Percentiles rank a stretch among this genome's conserved stretches.
Evolutionary conservation across 208 protist species (phyloP).

Genomic region (Wallacemonas sp.): DNA sequence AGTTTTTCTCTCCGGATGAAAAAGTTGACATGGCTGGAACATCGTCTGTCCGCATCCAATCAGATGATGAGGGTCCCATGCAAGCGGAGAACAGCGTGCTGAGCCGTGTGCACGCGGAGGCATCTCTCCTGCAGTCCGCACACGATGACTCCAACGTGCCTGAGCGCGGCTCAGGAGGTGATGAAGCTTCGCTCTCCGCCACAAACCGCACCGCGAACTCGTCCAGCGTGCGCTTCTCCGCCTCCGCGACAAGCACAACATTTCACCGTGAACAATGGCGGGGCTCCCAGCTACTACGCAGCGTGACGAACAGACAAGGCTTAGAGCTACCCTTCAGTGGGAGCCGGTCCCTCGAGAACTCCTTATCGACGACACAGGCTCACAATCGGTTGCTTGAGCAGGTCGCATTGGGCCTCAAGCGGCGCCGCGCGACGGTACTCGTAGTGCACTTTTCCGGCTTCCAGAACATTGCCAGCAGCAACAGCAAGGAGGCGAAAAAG

Average conservation of each 20-base stretch:
- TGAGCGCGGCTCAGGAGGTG: background rate
- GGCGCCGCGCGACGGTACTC: slow-evolving; percentile 5
- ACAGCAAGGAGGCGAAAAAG: slow-evolving; percentile 10
- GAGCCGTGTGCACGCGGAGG: background rate
- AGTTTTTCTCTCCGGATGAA: slow-evolving; percentile 1
- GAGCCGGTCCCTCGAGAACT: slow-evolving; percentile 1
- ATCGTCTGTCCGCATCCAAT: background rate
- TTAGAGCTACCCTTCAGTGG: background rate
- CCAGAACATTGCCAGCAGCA: background rate
- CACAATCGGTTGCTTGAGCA: background rate
- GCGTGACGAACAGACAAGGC: background rate
- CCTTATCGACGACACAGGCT: slow-evolving; percentile 1
- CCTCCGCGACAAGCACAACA: background rate
- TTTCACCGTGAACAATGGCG: background rate
- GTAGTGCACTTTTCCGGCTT: slow-evolving; percentile 7
- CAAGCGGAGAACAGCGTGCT: background rate
- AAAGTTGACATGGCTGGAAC: background rate
- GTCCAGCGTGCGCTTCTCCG: slow-evolving; percentile 3
- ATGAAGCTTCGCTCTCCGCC: slow-evolving; percentile 3
- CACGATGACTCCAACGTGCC: background rate
- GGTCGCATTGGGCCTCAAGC: background rate
- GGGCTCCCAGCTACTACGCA: background rate
- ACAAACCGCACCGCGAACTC: slow-evolving; percentile 2
- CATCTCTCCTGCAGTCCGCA: background rate
- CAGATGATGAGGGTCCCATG: background rate